Base-by-base conservation (phyloP, 1,284 basidiomycete genomes). In the Boletellus deceptivus region DNA sequence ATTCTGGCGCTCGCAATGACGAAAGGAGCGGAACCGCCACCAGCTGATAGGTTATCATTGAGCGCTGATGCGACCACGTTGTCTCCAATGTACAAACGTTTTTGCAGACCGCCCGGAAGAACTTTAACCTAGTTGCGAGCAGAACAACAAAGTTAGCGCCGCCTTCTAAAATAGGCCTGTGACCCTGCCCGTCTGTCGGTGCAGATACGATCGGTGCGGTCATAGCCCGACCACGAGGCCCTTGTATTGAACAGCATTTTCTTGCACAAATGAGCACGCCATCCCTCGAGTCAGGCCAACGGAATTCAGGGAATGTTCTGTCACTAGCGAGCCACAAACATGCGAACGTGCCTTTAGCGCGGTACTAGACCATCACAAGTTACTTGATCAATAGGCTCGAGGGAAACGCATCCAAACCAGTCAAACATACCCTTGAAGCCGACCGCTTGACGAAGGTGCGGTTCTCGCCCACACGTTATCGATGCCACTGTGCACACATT, bases 331-430 rank as follows among this genome's bases (percentile, higher is more conserved):
- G 35, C 11, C 11, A 38, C 33, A 24, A 34, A 16, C 33, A 13
- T 14, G 42, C 27, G 17, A 36, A 20, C 43, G 17, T 54, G 54
- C 14, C 37, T 33, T 51, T 57, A 56, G n/a, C 39, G 55, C 49
- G 55, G 59, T 35, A 3, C 20, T 59, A 20, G 29, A 3, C 10
- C 17, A n/a, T 27, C 48, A 34, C 49, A 56, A 61, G 52, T 31
- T 10, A 14, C 29, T 31, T 51, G 47, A 42, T 18, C 40, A 49
- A 25, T 14, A 16, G 17, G 7, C 33, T 37, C 17, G 43, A 51
- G 24, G 39, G 8, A 11, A 35, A 35, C 11, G 25, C 17, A 20
- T 39, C 18, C 42, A 31, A 43, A 40, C 40, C n/a, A 35, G 22
- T 13, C 16, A n/a, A 42, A 40, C 43, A 9, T 34, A 43, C 49